Evolutionary conservation across 192 early-diverging fungal genomes (phyloP).

Genomic region (Umbelopsis ramanniana): DNA sequence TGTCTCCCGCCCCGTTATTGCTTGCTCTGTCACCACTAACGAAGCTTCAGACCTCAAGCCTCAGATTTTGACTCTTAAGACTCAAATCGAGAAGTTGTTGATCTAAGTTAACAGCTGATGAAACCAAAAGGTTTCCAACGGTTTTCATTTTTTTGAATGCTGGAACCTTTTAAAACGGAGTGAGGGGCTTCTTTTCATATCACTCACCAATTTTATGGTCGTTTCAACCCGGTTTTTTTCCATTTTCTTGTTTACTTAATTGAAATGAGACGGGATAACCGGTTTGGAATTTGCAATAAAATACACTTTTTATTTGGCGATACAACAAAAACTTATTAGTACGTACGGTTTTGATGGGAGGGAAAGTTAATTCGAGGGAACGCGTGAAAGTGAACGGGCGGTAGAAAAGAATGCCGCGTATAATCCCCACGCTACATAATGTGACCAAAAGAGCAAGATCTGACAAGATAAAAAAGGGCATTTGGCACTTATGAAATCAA

Average conservation of each 20-base stretch:
- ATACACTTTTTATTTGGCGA: slow-evolving; percentile 19
- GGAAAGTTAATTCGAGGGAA: no score
- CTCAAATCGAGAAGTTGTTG: slow-evolving; percentile 92
- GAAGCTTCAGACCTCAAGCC: slow-evolving; percentile 94
- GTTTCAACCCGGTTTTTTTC: background rate
- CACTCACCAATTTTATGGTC: slow-evolving; percentile 13
- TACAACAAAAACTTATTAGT: no score
- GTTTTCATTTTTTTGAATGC: background rate
- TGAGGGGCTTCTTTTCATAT: slow-evolving; percentile 11
- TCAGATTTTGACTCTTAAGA: slow-evolving; percentile 90
- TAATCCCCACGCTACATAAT: no score
- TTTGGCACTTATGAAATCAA: slow-evolving; percentile 1
- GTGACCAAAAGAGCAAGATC: background rate
- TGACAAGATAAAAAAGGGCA: slow-evolving; percentile 14
- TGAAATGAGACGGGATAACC: background rate
- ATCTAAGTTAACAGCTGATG: slow-evolving; percentile 57
- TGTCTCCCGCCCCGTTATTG: slow-evolving; percentile 92
- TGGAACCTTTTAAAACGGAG: slow-evolving; percentile 11
- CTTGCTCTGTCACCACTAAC: slow-evolving; percentile 95
- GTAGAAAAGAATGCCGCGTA: no score
- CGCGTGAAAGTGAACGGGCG: no score
- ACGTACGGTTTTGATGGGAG: no score
- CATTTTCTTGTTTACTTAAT: background rate
- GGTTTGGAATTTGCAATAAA: slow-evolving; percentile 2
- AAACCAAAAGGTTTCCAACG: background rate